Evolutionary conservation across 176 grass and related monocot species (phyloP), one percentile per base, ranked within the genome.

Genomic region (Avena eriantha): DNA sequence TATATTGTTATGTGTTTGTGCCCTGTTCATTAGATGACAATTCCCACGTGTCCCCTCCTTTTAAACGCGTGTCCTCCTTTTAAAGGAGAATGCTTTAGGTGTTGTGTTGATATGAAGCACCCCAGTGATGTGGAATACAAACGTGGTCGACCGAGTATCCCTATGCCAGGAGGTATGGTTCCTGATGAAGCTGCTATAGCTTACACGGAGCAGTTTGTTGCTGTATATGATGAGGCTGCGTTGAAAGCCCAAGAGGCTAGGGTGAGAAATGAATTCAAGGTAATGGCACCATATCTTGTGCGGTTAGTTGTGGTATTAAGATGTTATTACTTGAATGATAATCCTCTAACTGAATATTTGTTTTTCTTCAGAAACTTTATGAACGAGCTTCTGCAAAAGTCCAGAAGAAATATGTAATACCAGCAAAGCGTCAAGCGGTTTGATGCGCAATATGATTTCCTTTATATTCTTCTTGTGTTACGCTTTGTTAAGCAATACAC

Each of bases 181-280:
- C 21, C 21, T n/a, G 4, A 2, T 21, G 18, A 41, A 70, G 18
- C 0, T 4, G 19, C 4, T 72, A 45, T 18, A 22, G 36, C 69
- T 45, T n/a, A 45, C 22, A 12, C 12, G 39, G 39, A 72, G 39
- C 19, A 72, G 69, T 72, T 41, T 5, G 13, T 0, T 72, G 36
- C 0, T 72, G 69, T 72, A 72, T 72, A 72, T 46, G 21, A 72
- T 22, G 69, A 72, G 18, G 39, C 36, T 22, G 17, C 45, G 69
- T 72, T 72, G 19, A 46, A 45, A 46, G 39, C 36, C 19, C 39
- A 72, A 45, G 69, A 72, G 69, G 39, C 19, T 46, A 72, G 36
- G 39, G 67, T 72, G 69, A 72, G 69, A 46, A 21, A n/a, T 12
- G 69, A 72, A 72, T 72, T 41, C 69, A 46, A 45, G 39, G 69